phyloP scores from a whole-genome alignment of 2,329 filamentous ascomycete species.

The Diaporthe caulivora region DNA sequence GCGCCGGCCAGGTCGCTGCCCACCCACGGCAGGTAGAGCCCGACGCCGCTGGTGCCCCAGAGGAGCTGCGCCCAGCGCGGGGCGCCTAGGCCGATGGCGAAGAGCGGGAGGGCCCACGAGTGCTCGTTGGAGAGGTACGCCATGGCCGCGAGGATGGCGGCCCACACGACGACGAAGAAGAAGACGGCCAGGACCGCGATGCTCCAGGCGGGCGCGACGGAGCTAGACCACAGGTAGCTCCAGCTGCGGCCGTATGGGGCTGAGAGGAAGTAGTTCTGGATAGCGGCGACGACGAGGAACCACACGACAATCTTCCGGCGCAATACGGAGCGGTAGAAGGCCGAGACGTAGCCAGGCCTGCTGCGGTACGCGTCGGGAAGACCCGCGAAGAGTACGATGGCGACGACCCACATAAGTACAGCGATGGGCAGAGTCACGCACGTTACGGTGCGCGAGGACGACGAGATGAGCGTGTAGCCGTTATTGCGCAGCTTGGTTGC shows the following conservation, averaged over 20 bases:
- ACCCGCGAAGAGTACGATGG: constrained; percentile 68
- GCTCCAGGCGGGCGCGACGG: constrained; percentile 67
- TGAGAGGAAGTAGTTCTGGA: constrained; percentile 77
- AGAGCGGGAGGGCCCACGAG: constrained; percentile 76
- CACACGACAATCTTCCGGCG: constrained; percentile 75
- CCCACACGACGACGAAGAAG: constrained; percentile 70
- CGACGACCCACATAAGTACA: constrained; percentile 67
- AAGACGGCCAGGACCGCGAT: constrained; percentile 67
- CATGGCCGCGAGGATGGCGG: constrained; percentile 62
- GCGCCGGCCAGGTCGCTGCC: constrained; percentile 66
- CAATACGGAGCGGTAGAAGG: constrained; percentile 72
- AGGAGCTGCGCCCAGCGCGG: constrained; percentile 77
- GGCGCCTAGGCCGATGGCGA: constrained; percentile 74
- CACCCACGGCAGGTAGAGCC: constrained; percentile 73
- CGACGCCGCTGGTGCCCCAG: constrained; percentile 72
- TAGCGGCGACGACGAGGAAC: constrained; percentile 73
- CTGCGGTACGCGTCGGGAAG: constrained; percentile 77
- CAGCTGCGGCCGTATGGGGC: constrained; percentile 77
- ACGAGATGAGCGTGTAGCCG: constrained; percentile 49
- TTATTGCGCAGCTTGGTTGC: constrained; percentile 54
- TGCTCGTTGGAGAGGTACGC: constrained; percentile 69
- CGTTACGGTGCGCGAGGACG: constrained; percentile 47
- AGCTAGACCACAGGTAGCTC: constrained; percentile 71
- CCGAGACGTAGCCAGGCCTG: constrained; percentile 72
- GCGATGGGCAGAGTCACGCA: constrained; percentile 69